Base-by-base conservation (phyloP, 192 early-diverging fungal genomes). In the Podila verticillata region DNA sequence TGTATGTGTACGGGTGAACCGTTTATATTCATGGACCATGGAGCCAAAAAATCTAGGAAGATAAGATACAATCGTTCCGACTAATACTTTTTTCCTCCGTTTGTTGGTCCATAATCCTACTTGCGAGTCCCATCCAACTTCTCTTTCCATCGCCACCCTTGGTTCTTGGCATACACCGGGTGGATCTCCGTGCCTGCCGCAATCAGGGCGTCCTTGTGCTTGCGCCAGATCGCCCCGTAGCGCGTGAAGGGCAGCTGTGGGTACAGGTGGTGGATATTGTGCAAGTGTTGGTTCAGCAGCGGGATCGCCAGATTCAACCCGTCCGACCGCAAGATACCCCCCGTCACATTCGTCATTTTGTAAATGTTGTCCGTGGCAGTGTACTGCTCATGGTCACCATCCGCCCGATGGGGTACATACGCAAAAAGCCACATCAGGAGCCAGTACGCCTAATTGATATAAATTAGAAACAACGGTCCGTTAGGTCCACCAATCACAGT, bases 181-280 rank as follows among this genome's bases (percentile, higher is more conserved):
- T 71, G 75, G 22, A 66, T 67, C 60, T 79, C 75, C 8, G 69
- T 79, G 0, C 75, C 75, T 0, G 64, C 75, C 12, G 63, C 69
- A 47, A 71, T 79, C 28, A 79, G 36, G 1, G 75, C 69, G 22
- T 72, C 75, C 57, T 79, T 79, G 64, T 79, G 66, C 32, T 79
- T 79, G 57, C 68, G 47, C 75, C 75, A 79, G 49, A 79, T 71
- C 15, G 39, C 57, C 7, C 69, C 75, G 12, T 79, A 71, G 26
- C 69, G 69, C 0, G 75, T 79, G 39, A 79, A 79, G 36, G 75
- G 75, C 15, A 79, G 24, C 10, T 79, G 75, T 17, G 75, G 75
- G 54, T 79, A 79, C 29, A 79, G 29, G 26, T 71, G 75, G 19
- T 79, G 75, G 60, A 79, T 79, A 47, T 79, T 79, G 64, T 79